phyloP scores from a whole-genome alignment of 768 basidiomycete genomes.

The Artomyces pyxidatus region DNA sequence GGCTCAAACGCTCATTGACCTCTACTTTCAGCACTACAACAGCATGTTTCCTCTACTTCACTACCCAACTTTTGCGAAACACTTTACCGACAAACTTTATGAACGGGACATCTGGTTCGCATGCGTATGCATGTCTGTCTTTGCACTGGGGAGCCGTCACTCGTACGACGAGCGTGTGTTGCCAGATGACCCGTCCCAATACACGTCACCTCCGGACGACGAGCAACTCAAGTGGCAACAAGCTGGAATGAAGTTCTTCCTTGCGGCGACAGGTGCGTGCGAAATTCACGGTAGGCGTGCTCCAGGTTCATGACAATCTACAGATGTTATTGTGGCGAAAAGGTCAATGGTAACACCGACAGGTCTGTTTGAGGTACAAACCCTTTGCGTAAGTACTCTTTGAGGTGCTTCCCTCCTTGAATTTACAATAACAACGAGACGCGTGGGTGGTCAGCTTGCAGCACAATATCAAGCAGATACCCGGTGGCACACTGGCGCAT shows the following conservation, averaged over 20 bases:
- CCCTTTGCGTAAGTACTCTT: conserved; percentile 35
- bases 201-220: too few relatives aligned
- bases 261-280: conserved; percentile 41
- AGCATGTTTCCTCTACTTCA: conserved; percentile 60
- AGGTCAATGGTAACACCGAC: conserved; percentile 48
- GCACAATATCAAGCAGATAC: conserved; percentile 41
- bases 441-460: conserved; percentile 43
- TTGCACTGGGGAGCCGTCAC: conserved; percentile 23
- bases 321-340: conserved; percentile 44
- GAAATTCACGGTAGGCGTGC: background rate
- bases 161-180: conserved; percentile 22
- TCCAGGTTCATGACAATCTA: conserved; percentile 6
- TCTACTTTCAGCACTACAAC: conserved; percentile 63
- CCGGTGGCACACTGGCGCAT: conserved; percentile 30
- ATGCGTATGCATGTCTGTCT: conserved; percentile 22
- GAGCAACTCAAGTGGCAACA: conserved; percentile 35
- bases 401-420: conserved; percentile 10
- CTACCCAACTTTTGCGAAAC: conserved; percentile 56
- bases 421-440: too few relatives aligned
- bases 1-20: conserved; percentile 45
- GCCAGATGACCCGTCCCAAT: conserved; percentile 15
- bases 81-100: conserved; percentile 48
- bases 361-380: conserved; percentile 56
- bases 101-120: conserved; percentile 32
- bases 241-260: conserved; percentile 57